Conservation (phyloP, 176 grass and related monocot species). For the Phragmites australis region DNA sequence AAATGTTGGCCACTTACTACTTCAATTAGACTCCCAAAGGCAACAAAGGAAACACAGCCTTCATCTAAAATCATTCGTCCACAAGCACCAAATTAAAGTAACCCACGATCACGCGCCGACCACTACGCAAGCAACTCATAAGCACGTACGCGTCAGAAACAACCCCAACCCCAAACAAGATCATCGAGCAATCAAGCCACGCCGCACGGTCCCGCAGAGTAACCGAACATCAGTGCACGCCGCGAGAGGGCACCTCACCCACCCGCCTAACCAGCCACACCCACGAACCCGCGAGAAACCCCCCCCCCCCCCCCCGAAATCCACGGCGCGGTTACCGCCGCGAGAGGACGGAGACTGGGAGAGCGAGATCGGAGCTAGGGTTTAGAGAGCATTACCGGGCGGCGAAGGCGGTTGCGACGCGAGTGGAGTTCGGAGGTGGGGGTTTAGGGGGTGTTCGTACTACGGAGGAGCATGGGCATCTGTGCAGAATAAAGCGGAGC, state of each 20-base stretch:
- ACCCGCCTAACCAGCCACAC: neutral
- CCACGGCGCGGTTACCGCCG: neutral
- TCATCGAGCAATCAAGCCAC: neutral
- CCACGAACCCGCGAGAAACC: neutral
- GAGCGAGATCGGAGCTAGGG: neutral
- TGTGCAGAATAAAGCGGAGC: neutral
- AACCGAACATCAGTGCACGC: neutral
- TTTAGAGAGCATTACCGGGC: slow-evolving; percentile 16
- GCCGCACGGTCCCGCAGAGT: neutral
- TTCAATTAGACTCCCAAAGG: neutral
- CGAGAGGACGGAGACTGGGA: neutral
- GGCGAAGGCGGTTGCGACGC: neutral
- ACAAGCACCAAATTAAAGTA: neutral
- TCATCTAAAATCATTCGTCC: neutral
- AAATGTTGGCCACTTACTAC: neutral
- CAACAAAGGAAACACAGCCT: neutral
- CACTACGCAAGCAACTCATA: neutral
- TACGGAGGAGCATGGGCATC: neutral
- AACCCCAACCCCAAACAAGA: neutral
- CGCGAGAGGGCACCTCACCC: too few relatives aligned
- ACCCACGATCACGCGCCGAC: neutral
- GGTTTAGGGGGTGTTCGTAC: neutral
- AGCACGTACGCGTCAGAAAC: neutral
- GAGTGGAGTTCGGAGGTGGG: neutral
- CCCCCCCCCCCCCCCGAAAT: neutral